Percentiles rank a stretch among this genome's conserved stretches.
These are phyloP conservation scores for Leccinum griseonigrum DNA, from an alignment of 1,284 basidiomycete genomes.

Conservation along the genomic window DNA sequence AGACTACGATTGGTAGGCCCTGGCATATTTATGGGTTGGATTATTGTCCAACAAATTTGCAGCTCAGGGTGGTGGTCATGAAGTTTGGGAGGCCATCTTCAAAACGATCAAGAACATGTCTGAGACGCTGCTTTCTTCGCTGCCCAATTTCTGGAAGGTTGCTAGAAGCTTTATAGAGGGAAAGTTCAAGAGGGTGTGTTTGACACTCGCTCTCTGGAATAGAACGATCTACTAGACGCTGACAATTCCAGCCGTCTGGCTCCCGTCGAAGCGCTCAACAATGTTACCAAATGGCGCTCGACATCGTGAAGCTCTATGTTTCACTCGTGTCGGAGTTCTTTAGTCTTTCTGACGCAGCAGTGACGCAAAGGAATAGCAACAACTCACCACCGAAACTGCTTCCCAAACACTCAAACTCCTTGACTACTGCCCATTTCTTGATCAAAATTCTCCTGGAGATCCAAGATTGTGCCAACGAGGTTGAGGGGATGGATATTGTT, in stretches of 20 bases:
- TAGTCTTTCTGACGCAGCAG: conserved; percentile 74
- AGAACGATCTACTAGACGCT: not conserved
- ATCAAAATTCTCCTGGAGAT: conserved; percentile 81
- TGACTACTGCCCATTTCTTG: conserved; percentile 83
- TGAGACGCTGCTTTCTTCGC: conserved; percentile 64
- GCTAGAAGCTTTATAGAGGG: conserved; percentile 90
- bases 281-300: conserved; percentile 87
- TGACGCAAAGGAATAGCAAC: conserved; percentile 40
- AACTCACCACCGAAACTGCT: conserved; percentile 54
- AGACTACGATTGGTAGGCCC: conserved; percentile 59
- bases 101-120: conserved; percentile 72
- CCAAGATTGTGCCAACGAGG: conserved; percentile 82
- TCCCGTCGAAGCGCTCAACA: conserved; percentile 77
- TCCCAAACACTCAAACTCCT: conserved; percentile 74
- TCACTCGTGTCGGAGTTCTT: conserved; percentile 89
- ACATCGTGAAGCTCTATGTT: conserved; percentile 88
- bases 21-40: not conserved
- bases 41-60: not conserved
- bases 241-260: conserved; percentile 26
- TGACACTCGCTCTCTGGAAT: not conserved
- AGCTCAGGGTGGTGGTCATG: conserved; percentile 62
- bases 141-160: conserved; percentile 95
- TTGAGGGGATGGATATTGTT: conserved; percentile 80
- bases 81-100: conserved; percentile 81
- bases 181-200: conserved; percentile 77